Base-by-base conservation (phyloP, 129 eudicot genomes). In the Erigeron canadensis region DNA sequence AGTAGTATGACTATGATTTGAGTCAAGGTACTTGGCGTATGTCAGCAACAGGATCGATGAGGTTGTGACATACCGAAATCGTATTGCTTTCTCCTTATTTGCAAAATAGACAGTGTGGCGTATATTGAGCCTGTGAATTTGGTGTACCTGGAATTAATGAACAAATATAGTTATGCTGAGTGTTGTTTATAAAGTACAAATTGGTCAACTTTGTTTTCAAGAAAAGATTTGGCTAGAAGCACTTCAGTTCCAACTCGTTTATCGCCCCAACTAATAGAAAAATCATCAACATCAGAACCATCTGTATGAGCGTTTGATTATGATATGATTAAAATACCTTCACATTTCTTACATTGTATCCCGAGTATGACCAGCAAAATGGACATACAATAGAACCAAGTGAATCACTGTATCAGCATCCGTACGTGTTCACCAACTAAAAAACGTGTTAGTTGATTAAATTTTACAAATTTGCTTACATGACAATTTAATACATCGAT, bases 211-310 rank as follows among this genome's bases (percentile, higher is more conserved):
- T 58, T 81, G 55, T 77, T 71, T 81, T 89, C 90, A 7, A 93
- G 76, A 68, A 85, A 93, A 65, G 70, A 81, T 96, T 87, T 82
- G 10, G 98, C 70, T 40, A 93, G 95, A 57, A 93, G 81, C 77
- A 89, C 75, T 79, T 89, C 87, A 44, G 98, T 87, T 43, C 95
- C 98, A 40, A 95, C 83, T 62, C 88, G 72, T 60, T 93, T 93
- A 61, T 93, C 96, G 42, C 89, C 98, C 98, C 98, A 93, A 72
- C 96, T 89, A 77, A 93, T 89, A 19, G 98, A 85, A 64, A 77
- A 89, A 72, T 75, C 96, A 41, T 89, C 96, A 1, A 87, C 90
- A 5, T 89, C 88, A 15, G 96, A 88, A 61, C 98, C 98, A 69
- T 85, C 54, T 0, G 66, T 69, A 65, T 80, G 95, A 65, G 95